Percentiles rank a stretch among this genome's conserved stretches.
These are phyloP conservation scores for Hortiboletus flavorubellus DNA, from an alignment of 768 basidiomycete species.

Conservation along the genomic window DNA sequence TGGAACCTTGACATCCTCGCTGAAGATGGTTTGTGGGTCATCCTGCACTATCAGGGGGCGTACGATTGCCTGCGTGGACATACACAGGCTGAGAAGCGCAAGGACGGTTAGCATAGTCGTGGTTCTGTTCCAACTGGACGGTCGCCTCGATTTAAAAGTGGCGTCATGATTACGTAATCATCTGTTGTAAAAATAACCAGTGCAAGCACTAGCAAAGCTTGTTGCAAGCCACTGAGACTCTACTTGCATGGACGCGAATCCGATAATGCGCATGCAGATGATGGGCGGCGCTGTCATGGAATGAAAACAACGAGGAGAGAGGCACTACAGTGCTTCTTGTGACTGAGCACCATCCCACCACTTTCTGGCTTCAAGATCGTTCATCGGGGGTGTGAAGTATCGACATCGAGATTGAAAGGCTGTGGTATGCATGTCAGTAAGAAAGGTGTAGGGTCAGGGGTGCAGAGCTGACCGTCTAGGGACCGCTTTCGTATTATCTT, in stretches of 20 bases:
- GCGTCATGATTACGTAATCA: constrained; percentile 30
- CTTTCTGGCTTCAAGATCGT: constrained; percentile 53
- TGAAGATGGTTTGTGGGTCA: constrained; percentile 5
- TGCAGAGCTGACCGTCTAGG: constrained; percentile 53
- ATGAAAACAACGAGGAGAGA: constrained; percentile 32
- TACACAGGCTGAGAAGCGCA: constrained; percentile 16
- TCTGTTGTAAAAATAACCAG: not conserved
- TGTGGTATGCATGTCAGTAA: constrained; percentile 33
- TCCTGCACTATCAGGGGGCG: constrained; percentile 23
- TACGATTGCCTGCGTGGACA: constrained; percentile 11
- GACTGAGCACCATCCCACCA: constrained; percentile 49
- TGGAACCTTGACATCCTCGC: constrained; percentile 41
- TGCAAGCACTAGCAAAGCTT: not conserved
- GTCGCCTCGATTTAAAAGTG: constrained; percentile 9
- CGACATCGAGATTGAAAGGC: constrained; percentile 78
- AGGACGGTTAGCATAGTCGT: constrained; percentile 23
- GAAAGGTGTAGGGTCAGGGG: constrained; percentile 17
- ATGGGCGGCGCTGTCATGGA: constrained; percentile 10
- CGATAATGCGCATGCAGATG: constrained; percentile 12
- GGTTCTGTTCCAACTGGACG: constrained; percentile 6
- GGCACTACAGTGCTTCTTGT: constrained; percentile 33
- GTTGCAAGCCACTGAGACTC: constrained; percentile 3
- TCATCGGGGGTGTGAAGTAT: constrained; percentile 67
- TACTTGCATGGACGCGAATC: constrained; percentile 8
- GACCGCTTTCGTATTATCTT: constrained; percentile 67